Conservation (phyloP, 148 eudicot genomes). For the Rheum nobile region DNA sequence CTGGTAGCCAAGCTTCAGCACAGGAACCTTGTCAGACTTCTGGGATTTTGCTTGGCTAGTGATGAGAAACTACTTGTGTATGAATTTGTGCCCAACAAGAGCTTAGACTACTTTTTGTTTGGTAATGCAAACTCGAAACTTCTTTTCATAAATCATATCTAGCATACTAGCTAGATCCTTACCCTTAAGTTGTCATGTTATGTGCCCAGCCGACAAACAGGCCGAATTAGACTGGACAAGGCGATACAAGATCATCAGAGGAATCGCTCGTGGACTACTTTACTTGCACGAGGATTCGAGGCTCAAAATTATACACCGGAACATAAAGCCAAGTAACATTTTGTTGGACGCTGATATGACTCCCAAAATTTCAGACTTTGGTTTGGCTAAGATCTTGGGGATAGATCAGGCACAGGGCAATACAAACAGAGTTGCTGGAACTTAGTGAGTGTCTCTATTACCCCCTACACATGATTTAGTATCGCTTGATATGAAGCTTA, state of each 20-base stretch:
- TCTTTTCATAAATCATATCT: not conserved
- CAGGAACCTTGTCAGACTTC: slow-evolving; percentile 16
- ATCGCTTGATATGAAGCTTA: too few relatives aligned
- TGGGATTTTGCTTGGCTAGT: slow-evolving; percentile 14
- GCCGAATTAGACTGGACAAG: slow-evolving; percentile 23
- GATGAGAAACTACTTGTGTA: slow-evolving; percentile 14
- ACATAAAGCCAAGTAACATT: slow-evolving; percentile 33
- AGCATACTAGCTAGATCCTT: too few relatives aligned
- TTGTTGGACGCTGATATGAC: slow-evolving; percentile 24
- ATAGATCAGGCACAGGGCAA: slow-evolving; percentile 26
- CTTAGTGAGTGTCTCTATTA: slow-evolving; percentile 37
- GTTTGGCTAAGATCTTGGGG: slow-evolving; percentile 23
- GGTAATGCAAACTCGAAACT: slow-evolving; percentile 8
- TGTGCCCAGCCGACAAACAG: too few relatives aligned
- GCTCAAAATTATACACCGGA: slow-evolving; percentile 33
- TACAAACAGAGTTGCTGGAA: slow-evolving; percentile 29
- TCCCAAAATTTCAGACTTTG: slow-evolving; percentile 31
- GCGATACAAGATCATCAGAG: slow-evolving; percentile 32
- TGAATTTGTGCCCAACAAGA: slow-evolving; percentile 19
- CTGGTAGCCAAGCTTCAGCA: slow-evolving; percentile 19
- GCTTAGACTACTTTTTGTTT: slow-evolving; percentile 24
- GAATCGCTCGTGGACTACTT: slow-evolving; percentile 35
- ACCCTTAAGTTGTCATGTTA: not conserved
- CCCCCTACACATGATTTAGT: too few relatives aligned
- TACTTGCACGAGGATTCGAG: slow-evolving; percentile 44